Percentiles rank a stretch among this genome's conserved stretches.
phyloP scores from a whole-genome alignment of 768 basidiomycete genomes.

The Russula lepida region DNA sequence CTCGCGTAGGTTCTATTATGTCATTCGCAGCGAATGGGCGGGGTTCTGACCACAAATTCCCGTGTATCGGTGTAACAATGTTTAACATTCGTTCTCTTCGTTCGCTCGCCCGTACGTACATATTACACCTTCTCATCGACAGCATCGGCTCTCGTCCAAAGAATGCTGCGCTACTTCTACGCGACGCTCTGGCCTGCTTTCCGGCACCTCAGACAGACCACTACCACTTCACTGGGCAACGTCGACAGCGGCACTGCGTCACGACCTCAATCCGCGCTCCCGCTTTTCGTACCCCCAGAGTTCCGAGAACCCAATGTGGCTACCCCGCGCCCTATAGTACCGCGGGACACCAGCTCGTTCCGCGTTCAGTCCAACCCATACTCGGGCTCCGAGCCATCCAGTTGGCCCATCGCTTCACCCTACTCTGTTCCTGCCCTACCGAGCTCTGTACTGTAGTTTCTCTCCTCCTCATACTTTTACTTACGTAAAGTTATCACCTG shows the following conservation, averaged over 20 bases:
- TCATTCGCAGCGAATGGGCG: background rate
- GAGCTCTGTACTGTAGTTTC: background rate
- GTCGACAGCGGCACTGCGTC: background rate
- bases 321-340: conserved; percentile 2
- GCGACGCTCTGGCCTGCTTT: conserved; percentile 1
- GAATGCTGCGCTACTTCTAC: conserved; percentile 4
- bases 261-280: background rate
- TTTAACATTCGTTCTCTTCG: background rate
- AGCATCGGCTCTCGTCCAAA: conserved; percentile 4
- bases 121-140: background rate
- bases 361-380: conserved; percentile 12
- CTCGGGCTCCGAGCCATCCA: background rate
- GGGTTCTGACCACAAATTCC: background rate
- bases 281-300: conserved; percentile 1
- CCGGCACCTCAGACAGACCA: background rate
- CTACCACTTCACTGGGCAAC: background rate
- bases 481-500: background rate
- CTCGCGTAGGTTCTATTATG: background rate
- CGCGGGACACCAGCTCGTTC: conserved; percentile 11
- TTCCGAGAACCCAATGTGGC: background rate
- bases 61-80: background rate
- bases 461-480: background rate
- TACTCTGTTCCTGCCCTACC: background rate
- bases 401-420: background rate
- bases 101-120: background rate